Evolutionary conservation across 768 basidiomycete genomes (phyloP).

Genomic region (Boletus eberwhitei): DNA sequence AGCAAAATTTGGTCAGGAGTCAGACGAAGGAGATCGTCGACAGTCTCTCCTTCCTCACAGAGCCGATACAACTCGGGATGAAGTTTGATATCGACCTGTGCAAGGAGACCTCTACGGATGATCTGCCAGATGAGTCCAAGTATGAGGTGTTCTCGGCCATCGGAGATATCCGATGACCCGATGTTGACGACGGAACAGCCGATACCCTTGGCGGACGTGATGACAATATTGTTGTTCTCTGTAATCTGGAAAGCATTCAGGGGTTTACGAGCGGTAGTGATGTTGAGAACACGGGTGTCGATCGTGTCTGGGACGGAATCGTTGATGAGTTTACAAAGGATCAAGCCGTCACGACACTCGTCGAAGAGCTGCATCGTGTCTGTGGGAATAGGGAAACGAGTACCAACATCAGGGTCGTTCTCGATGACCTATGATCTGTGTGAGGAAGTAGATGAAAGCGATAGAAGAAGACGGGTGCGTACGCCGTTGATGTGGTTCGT

Average conservation of each 20-base stretch:
- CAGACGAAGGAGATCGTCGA: slow-evolving; percentile 89
- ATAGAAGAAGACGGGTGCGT: slow-evolving; percentile 28
- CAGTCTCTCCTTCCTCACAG: slow-evolving; percentile 95
- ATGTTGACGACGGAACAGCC: slow-evolving; percentile 99
- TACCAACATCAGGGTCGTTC: slow-evolving; percentile 81
- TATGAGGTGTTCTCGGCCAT: slow-evolving; percentile 94
- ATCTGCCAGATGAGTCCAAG: slow-evolving; percentile 99
- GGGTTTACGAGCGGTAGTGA: slow-evolving; percentile 70
- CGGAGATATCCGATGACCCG: slow-evolving; percentile 87
- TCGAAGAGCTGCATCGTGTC: slow-evolving; percentile 99
- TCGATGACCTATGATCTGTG: slow-evolving; percentile 70
- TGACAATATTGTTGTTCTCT: slow-evolving; percentile 99
- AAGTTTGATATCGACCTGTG: slow-evolving; percentile 95
- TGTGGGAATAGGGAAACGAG: slow-evolving; percentile 87
- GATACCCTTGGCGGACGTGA: slow-evolving; percentile 96
- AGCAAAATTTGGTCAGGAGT: slow-evolving; percentile 97
- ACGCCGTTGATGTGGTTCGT: slow-evolving; percentile 98
- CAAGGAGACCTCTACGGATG: slow-evolving; percentile 88
- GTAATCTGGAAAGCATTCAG: slow-evolving; percentile 99
- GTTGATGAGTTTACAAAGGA: slow-evolving; percentile 98
- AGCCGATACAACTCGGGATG: slow-evolving; percentile 96
- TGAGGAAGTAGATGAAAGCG: slow-evolving; percentile 1
- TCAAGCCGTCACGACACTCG: slow-evolving; percentile 91
- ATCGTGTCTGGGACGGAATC: slow-evolving; percentile 99
- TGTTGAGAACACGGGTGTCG: slow-evolving; percentile 97